These are phyloP conservation scores for Lindgomyces ingoldianus DNA, from an alignment of 495 filamentous ascomycete genomes.

Conservation along the genomic window DNA sequence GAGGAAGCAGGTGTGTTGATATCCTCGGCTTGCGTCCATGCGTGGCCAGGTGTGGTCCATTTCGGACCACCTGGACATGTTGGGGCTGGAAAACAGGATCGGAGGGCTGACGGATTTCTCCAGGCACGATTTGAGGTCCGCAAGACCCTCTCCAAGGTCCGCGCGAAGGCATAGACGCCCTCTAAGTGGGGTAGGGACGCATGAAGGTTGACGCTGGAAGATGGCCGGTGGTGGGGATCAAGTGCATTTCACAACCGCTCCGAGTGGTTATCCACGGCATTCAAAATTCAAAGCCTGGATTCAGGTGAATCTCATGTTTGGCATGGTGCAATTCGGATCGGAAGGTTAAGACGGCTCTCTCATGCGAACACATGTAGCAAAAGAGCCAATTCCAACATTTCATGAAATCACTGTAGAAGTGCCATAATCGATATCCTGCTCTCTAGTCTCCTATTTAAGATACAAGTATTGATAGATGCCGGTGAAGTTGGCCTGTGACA, in stretches of 20 bases:
- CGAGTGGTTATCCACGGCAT: constrained; percentile 36
- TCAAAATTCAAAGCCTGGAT: constrained; percentile 32
- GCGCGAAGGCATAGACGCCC: constrained; percentile 54
- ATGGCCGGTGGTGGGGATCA: constrained; percentile 19
- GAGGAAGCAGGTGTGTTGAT: constrained; percentile 82
- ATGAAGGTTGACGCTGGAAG: constrained; percentile 5
- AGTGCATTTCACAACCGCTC: constrained; percentile 33
- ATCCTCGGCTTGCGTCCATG: neutral
- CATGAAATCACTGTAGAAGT: constrained; percentile 17
- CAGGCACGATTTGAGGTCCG: constrained; percentile 89
- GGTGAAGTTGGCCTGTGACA: neutral
- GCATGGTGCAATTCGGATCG: constrained; percentile 37
- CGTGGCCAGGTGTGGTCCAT: neutral
- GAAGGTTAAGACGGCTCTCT: constrained; percentile 34
- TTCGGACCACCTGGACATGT: neutral
- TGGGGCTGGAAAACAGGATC: neutral
- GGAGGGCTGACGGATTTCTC: neutral
- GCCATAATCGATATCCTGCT: neutral
- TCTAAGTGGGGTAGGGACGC: neutral
- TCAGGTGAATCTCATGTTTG: constrained; percentile 23
- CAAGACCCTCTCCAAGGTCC: constrained; percentile 84
- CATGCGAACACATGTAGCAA: constrained; percentile 31
- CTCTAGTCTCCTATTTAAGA: neutral
- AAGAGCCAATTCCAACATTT: constrained; percentile 27
- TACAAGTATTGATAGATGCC: neutral